These are phyloP conservation scores for Backusella morwellensis DNA, from an alignment of 192 early-diverging fungal species.

Conservation along the genomic window DNA sequence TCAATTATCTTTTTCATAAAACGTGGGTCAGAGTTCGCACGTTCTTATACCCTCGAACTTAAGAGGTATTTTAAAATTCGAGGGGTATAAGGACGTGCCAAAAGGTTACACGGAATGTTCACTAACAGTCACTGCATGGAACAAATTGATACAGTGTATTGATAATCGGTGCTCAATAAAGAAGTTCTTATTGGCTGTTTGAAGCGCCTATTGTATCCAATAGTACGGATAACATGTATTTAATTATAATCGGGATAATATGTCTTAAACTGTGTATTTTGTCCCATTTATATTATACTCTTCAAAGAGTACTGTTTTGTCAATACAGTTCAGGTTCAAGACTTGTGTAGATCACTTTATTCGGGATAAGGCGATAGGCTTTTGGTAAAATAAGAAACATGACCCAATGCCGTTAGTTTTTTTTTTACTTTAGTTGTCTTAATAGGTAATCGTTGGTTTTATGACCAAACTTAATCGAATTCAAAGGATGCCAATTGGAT, in stretches of 20 bases:
- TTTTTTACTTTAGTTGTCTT: not conserved
- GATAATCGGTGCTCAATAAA: not conserved
- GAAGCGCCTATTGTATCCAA: slow-evolving; percentile 1
- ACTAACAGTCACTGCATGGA: slow-evolving; percentile 8
- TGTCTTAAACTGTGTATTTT: not conserved
- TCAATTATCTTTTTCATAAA: slow-evolving; percentile 16
- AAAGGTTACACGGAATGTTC: not conserved
- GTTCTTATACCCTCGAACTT: too few species aligned
- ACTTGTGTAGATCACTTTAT: not conserved
- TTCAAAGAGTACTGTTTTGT: not conserved
- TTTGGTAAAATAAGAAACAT: not conserved
- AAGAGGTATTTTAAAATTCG: too few species aligned
- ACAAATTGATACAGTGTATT: not conserved
- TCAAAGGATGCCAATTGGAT: not conserved
- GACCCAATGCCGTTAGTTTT: not conserved
- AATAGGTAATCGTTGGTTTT: not conserved
- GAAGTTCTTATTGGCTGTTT: not conserved
- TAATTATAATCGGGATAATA: not conserved
- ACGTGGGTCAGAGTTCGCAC: slow-evolving; percentile 8
- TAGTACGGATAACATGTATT: not conserved
- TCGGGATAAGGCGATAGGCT: not conserved
- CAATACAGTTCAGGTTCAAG: not conserved
- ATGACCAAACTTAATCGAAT: not conserved
- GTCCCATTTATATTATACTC: not conserved
- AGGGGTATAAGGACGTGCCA: too few species aligned